Evolutionary conservation across 352 stramenopile species (phyloP).

Genomic region (Aphanomyces stellatus): DNA sequence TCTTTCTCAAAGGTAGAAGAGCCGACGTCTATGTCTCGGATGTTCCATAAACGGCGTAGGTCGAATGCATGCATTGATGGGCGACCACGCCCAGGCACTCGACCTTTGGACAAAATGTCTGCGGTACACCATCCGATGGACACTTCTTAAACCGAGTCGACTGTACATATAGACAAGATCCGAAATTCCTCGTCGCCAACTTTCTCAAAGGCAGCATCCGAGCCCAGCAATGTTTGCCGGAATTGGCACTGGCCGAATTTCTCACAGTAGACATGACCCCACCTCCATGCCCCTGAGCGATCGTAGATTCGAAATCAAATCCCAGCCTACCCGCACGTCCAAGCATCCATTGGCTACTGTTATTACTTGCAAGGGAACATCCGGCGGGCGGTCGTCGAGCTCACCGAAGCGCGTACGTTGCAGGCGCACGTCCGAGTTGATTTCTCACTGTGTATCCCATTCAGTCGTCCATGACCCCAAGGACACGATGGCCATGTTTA

Average conservation of each 20-base stretch:
- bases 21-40: too few relatives aligned
- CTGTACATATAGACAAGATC: constrained; percentile 22
- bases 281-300: too few relatives aligned
- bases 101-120: constrained; percentile 3
- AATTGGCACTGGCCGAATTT: constrained; percentile 44
- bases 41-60: too few relatives aligned
- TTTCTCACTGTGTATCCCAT: not conserved
- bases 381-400: constrained; percentile 32
- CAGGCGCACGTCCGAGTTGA: too few relatives aligned
- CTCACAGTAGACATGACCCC: too few relatives aligned
- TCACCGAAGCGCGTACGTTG: constrained; percentile 30
- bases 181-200: constrained; percentile 39
- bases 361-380: constrained; percentile 36
- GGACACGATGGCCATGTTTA: constrained; percentile 32
- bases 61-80: constrained; percentile 11
- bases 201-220: constrained; percentile 50
- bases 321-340: constrained; percentile 34
- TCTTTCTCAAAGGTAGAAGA: constrained; percentile 47
- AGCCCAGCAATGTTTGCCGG: constrained; percentile 37
- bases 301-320: constrained; percentile 27
- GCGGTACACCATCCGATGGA: not conserved
- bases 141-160: not conserved
- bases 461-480: constrained; percentile 21
- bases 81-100: not conserved
- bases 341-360: constrained; percentile 46